Evolutionary conservation across 148 eudicot species (phyloP).

Genomic region (Tetragonia tetragonoides): DNA sequence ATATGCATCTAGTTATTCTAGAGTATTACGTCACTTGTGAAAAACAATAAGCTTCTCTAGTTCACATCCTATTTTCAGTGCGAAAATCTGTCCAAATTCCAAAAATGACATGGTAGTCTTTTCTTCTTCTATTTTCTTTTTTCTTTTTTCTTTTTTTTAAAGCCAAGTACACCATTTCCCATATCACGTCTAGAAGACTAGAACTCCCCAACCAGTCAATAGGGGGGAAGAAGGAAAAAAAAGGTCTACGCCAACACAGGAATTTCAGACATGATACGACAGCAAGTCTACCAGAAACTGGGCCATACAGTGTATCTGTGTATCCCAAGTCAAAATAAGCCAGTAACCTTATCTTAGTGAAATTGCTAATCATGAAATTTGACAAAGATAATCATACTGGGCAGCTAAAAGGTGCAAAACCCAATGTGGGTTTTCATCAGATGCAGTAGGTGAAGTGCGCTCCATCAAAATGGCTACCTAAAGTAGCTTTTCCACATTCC

Average conservation of each 20-base stretch:
- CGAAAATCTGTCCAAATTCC: too few relatives aligned
- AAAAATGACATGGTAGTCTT: too few relatives aligned
- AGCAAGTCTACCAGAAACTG: neutral
- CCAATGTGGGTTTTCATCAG: constrained; percentile 23
- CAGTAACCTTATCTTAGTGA: constrained; percentile 4
- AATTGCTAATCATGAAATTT: constrained; percentile 5
- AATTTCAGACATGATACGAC: neutral
- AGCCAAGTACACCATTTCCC: too few relatives aligned
- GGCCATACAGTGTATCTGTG: constrained; percentile 6
- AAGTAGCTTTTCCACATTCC: constrained; percentile 29
- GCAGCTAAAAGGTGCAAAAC: constrained; percentile 22
- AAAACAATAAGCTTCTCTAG: too few relatives aligned
- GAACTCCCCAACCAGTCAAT: too few relatives aligned
- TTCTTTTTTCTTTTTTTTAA: too few relatives aligned
- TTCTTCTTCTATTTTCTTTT: too few relatives aligned
- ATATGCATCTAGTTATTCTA: too few relatives aligned
- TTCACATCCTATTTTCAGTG: too few relatives aligned
- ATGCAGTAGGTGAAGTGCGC: constrained; percentile 47
- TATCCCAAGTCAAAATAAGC: constrained; percentile 17
- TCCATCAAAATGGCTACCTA: constrained; percentile 28
- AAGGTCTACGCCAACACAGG: neutral
- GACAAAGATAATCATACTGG: constrained; percentile 11
- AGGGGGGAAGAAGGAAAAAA: too few relatives aligned
- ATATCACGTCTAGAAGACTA: too few relatives aligned
- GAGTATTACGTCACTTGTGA: too few relatives aligned